Evolutionary conservation across 164 flowering plant species (phyloP).

Genomic region (Stephania yunnanensis): DNA sequence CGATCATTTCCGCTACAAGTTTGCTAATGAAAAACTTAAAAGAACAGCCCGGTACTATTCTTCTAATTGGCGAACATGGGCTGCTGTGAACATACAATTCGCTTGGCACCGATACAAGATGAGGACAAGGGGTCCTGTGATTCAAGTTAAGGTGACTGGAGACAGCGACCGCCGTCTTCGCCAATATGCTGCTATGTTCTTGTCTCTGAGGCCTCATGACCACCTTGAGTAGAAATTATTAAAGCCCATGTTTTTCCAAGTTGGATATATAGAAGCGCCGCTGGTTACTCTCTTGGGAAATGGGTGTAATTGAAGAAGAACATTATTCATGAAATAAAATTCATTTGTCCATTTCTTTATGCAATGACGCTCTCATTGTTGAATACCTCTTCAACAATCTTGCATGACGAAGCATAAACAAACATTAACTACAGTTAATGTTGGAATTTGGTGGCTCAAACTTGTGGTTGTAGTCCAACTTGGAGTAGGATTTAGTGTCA

Average conservation of each 20-base stretch:
- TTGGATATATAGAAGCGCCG: background rate
- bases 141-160: constrained; percentile 28
- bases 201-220: constrained; percentile 88
- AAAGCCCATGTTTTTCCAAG: background rate
- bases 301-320: background rate
- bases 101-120: constrained; percentile 71
- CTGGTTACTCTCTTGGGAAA: background rate
- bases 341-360: background rate
- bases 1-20: constrained; percentile 87
- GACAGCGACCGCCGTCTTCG: constrained; percentile 50
- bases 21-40: constrained; percentile 75
- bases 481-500: too few relatives aligned
- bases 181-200: constrained; percentile 80
- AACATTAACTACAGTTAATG: too few relatives aligned
- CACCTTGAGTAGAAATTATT: constrained; percentile 63
- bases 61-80: constrained; percentile 95
- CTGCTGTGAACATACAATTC: constrained; percentile 77
- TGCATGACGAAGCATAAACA: too few relatives aligned
- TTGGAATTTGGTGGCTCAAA: too few relatives aligned
- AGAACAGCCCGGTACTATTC: constrained; percentile 79
- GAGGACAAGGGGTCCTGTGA: constrained; percentile 42
- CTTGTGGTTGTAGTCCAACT: too few relatives aligned
- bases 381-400: too few relatives aligned
- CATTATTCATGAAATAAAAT: constrained; percentile 4
- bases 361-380: background rate